Conservation (phyloP, 495 filamentous ascomycete species). For the Penicillium psychrofluorescens region DNA sequence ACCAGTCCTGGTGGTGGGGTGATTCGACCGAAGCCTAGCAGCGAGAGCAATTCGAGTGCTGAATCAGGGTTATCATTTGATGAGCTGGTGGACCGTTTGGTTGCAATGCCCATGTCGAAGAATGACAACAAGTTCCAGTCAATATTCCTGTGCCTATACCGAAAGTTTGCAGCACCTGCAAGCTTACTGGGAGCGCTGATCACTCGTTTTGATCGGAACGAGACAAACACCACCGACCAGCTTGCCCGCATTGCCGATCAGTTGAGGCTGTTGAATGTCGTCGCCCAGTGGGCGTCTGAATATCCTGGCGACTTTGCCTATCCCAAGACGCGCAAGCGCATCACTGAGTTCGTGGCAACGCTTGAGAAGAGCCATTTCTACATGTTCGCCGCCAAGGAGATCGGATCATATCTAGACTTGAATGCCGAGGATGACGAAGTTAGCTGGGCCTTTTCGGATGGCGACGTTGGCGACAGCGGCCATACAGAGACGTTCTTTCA, state of each 20-base stretch:
- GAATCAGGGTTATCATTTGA: conserved; percentile 69
- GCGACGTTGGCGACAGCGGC: conserved; percentile 37
- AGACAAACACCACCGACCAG: conserved; percentile 50
- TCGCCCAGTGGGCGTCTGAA: conserved; percentile 81
- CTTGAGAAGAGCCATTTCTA: conserved; percentile 67
- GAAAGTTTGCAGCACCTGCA: conserved; percentile 80
- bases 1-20: conserved; percentile 26
- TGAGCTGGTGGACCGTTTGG: conserved; percentile 79
- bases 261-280: conserved; percentile 70
- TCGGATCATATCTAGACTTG: conserved; percentile 57
- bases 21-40: conserved; percentile 23
- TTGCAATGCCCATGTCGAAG: conserved; percentile 75
- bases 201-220: conserved; percentile 61
- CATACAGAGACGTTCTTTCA: conserved; percentile 31
- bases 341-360: conserved; percentile 63
- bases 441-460: conserved; percentile 66
- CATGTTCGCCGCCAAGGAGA: conserved; percentile 75
- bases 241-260: conserved; percentile 72
- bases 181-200: conserved; percentile 69
- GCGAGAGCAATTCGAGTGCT: conserved; percentile 23
- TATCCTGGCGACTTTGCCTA: conserved; percentile 92
- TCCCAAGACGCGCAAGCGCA: conserved; percentile 59
- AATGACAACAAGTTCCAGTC: conserved; percentile 76
- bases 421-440: conserved; percentile 72
- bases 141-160: conserved; percentile 89